Evolutionary conservation across 768 basidiomycete genomes (phyloP), one percentile per base, ranked within the genome.

Genomic region (Steccherinum ochraceum): DNA sequence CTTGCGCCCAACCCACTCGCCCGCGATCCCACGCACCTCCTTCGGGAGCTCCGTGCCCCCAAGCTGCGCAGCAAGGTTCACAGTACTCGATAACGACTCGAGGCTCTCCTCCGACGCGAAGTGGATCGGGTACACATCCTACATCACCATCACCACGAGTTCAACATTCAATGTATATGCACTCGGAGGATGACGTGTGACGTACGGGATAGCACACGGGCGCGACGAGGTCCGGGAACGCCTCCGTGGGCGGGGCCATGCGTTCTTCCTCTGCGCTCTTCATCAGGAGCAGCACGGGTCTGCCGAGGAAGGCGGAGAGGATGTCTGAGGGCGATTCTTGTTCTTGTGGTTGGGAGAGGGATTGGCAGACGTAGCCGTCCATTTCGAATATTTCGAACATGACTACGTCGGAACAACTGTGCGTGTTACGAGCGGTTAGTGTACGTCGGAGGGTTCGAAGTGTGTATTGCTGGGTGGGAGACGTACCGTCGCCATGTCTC

Each of bases 71-170:
- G 66, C 44, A 77, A 78, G 39, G 77, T 72, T 69, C 48, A 80
- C 64, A 43, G 75, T 72, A 48, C 69, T 65, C 56, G 81, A 73
- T 25, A 89, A 64, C 27, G 72, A 72, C 24, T 50, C 61, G 56
- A 83, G 71, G 59, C 81, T 84, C 67, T 90, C 83, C 62, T 83
- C 77, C 19, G 82, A 84, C 23, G 84, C 68, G 5, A 89, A 59
- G 30, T 86, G 66, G 46, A 90, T 58, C 1, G 88, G 86, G 60
- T 79, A 89, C 50, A 78, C 81, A 54, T 89, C 88, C 63, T 89
- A 84, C 26, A 20, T 25, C 2, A 27, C 18, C 12, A 21, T n/a
- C 12, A 3, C 35, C 16, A 12, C n/a, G 10, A 25, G 19, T 11
- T 4, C 12, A 7, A n/a, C 5, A 24, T 13, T 16, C 43, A 24